Base-by-base conservation (phyloP, 2,329 filamentous ascomycete species). In the Cadophora sp. region DNA sequence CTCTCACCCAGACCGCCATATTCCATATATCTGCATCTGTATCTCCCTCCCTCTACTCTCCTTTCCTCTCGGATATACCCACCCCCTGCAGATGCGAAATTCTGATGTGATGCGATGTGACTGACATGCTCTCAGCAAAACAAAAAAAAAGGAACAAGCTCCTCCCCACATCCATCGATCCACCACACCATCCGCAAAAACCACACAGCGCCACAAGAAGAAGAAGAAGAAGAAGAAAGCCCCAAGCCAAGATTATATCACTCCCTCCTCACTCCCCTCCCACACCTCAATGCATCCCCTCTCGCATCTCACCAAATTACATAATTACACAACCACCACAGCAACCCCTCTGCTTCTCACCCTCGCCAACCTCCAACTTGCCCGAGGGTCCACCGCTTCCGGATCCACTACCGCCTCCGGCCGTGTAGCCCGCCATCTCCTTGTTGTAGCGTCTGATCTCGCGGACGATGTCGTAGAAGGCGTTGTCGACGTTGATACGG, bases 391-490 rank as follows among this genome's bases (percentile, higher is more conserved):
- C 87, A 70, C 82, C 81, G 68, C 83, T 83, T 73, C 88, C 88
- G 69, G 89, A 83, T 68, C 85, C 83, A 72, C 89, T 89, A 74
- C 79, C 80, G 66, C 90, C 91, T 69, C 86, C 88, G 67, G 89
- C 88, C 53, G 90, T 89, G 81, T 96, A 93, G 68, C 92, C 93
- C 68, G 94, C 94, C 90, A 97, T 96, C 79, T 98, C 95, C 80
- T 96, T 95, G 88, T 99, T 98, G 83, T 97, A 98, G 82, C 93
- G 91, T 82, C 96, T 89, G 78, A 99, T 99, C 80, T 98, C 96
- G 79, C 96, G 91, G 67, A 99, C 96, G 74, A 98, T 94, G 79
- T 98, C 94, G 86, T 95, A 98, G 83, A 99, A 99, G 64, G 95
- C 94, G 82, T 96, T 94, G 82, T 99, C 96, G 76, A 99, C 96